Base-by-base conservation (phyloP, 1,284 basidiomycete genomes). In the Apiotrichum domesticum region DNA sequence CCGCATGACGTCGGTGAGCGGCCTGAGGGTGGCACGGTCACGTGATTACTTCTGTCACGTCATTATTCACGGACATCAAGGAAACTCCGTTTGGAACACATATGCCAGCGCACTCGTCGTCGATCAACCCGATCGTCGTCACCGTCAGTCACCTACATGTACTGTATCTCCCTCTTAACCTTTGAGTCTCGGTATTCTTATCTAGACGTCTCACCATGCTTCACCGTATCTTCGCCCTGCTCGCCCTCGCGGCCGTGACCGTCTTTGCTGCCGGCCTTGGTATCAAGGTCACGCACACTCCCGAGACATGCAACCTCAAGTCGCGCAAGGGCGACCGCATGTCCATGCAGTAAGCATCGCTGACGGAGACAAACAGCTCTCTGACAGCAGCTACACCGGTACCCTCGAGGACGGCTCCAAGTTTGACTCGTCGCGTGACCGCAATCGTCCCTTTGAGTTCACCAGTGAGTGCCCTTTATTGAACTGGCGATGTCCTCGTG, bases 341-440 rank as follows among this genome's bases (percentile, higher is more conserved):
- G 32, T 68, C 70, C 45, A 80, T 81, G 80, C 74, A 78, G 72
- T 76, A 62, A 55, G 70, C 69, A 29, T 29, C 29, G 29, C 29
- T 29, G 29, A 3, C 29, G 29, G 29, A 29, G 29, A 29, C n/a
- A n/a, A n/a, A n/a, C n/a, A n/a, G n/a, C n/a, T n/a, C 8, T 8
- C 59, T 61, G 33, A 58, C 52, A 3, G 13, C 51, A 77, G 75
- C 66, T 82, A 82, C 66, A 81, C 80, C 13, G 81, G 79, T 6
- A 78, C 73, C 3, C 70, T 83, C 5, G 76, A 76, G 48, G 69
- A 72, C 53, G 81, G 81, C 21, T 76, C 71, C 57, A 79, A 81
- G 65, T 83, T 83, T 59, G 81, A 83, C 67, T 79, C 77, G 34
- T 80, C 79, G 6, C 66, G 79, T 37, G 80, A 81, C 69, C 69